Percentiles rank a stretch among this genome's conserved stretches.
Conservation (phyloP, 306 rosid genomes). For the Pueraria montana region DNA sequence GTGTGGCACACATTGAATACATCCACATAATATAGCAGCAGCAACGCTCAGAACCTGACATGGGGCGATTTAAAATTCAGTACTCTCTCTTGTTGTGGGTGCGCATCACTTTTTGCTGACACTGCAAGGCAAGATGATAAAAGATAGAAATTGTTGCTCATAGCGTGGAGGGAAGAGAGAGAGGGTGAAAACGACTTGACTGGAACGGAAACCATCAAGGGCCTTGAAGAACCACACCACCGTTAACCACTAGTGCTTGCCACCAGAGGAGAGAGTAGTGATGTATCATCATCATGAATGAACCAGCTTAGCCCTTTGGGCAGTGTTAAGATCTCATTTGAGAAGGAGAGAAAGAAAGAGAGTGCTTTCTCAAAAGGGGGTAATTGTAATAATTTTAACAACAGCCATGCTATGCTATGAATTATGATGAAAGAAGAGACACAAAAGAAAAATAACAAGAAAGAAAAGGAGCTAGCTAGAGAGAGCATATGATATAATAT, state of each 20-base stretch:
- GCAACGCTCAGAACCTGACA: slow-evolving; percentile 59
- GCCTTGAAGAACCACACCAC: slow-evolving; percentile 49
- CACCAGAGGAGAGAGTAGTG: slow-evolving; percentile 26
- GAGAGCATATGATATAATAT: background rate
- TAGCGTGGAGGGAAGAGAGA: slow-evolving; percentile 49
- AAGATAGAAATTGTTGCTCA: slow-evolving; percentile 63
- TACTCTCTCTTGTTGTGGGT: slow-evolving; percentile 54
- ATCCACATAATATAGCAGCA: slow-evolving; percentile 10
- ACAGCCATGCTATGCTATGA: slow-evolving; percentile 45
- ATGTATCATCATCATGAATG: slow-evolving; percentile 12
- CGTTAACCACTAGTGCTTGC: slow-evolving; percentile 24
- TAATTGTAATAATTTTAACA: slow-evolving; percentile 22
- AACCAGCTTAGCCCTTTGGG: slow-evolving; percentile 28
- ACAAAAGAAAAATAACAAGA: background rate
- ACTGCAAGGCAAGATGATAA: slow-evolving; percentile 78
- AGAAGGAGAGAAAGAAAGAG: slow-evolving; percentile 41
- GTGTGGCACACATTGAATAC: slow-evolving; percentile 35
- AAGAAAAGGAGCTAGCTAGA: background rate
- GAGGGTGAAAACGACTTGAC: slow-evolving; percentile 88
- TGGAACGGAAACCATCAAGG: slow-evolving; percentile 80
- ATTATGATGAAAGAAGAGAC: slow-evolving; percentile 37
- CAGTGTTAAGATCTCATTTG: slow-evolving; percentile 36
- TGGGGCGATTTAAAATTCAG: slow-evolving; percentile 56
- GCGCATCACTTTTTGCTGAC: slow-evolving; percentile 82
- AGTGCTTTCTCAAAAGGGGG: slow-evolving; percentile 54